phyloP scores from a whole-genome alignment of 257 asterid genomes.

The Salvia hispanica region DNA sequence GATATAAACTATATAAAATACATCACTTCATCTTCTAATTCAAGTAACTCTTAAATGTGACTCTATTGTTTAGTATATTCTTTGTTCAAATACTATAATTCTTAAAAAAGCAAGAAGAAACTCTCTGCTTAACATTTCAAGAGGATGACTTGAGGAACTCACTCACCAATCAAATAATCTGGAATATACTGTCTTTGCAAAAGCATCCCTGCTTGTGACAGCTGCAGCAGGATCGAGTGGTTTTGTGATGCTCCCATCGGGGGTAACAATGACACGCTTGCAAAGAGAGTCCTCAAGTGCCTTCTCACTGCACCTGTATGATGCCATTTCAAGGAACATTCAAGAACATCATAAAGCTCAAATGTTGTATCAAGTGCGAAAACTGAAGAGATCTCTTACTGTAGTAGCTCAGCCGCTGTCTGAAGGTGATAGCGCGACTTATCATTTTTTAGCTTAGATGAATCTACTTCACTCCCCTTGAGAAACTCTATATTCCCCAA shows the following conservation, averaged over 20 bases:
- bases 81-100: too few species aligned
- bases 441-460: slow-evolving; percentile 78
- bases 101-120: too few species aligned
- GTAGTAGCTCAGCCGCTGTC: slow-evolving; percentile 88
- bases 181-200: slow-evolving; percentile 91
- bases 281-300: slow-evolving; percentile 85
- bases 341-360: slow-evolving; percentile 14
- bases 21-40: background rate
- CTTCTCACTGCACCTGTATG: slow-evolving; percentile 70
- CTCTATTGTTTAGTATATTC: background rate
- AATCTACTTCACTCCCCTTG: slow-evolving; percentile 79
- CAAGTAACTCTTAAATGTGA: slow-evolving; percentile 4
- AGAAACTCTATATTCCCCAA: slow-evolving; percentile 79
- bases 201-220: slow-evolving; percentile 84
- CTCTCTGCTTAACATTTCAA: background rate
- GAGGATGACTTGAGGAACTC: slow-evolving; percentile 12
- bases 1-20: background rate
- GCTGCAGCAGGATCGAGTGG: slow-evolving; percentile 92
- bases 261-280: slow-evolving; percentile 90
- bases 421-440: slow-evolving; percentile 70
- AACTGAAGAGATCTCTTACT: slow-evolving; percentile 48
- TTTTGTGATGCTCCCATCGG: slow-evolving; percentile 91
- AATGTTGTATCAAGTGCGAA: slow-evolving; percentile 12
- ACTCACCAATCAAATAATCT: slow-evolving; percentile 92
- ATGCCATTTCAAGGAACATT: slow-evolving; percentile 12